phyloP scores from a whole-genome alignment of 345 rosid species.

The Toxicodendron radicans region DNA sequence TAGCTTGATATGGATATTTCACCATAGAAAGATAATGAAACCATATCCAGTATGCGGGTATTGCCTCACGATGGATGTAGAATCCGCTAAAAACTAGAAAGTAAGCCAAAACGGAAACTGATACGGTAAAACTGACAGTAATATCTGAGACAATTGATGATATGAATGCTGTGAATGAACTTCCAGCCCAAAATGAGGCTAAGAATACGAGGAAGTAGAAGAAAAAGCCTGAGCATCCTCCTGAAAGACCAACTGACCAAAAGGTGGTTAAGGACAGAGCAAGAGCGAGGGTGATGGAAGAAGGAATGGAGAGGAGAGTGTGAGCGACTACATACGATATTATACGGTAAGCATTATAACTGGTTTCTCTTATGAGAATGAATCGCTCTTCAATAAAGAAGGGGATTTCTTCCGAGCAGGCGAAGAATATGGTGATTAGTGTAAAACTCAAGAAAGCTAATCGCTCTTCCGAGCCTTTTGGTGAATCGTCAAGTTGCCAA shows the following conservation, averaged over 20 bases:
- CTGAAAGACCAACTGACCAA: constrained; percentile 58
- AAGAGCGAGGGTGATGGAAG: constrained; percentile 40
- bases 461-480: constrained; percentile 46
- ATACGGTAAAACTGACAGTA: constrained; percentile 31
- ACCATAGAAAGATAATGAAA: constrained; percentile 40
- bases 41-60: constrained; percentile 36
- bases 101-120: constrained; percentile 24
- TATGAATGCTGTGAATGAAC: constrained; percentile 43
- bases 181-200: constrained; percentile 42
- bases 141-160: constrained; percentile 47
- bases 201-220: constrained; percentile 45
- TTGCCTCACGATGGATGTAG: constrained; percentile 33
- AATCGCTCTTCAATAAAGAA: constrained; percentile 46
- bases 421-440: constrained; percentile 47
- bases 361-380: constrained; percentile 56
- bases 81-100: constrained; percentile 39
- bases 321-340: constrained; percentile 54
- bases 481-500: constrained; percentile 22
- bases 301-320: constrained; percentile 47
- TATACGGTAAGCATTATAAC: constrained; percentile 48
- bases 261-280: constrained; percentile 43
- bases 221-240: constrained; percentile 43
- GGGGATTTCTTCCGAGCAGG: constrained; percentile 45
- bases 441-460: constrained; percentile 48
- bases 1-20: constrained; percentile 29